Conservation (phyloP, 306 rosid species). For the Vigna hirtella region DNA sequence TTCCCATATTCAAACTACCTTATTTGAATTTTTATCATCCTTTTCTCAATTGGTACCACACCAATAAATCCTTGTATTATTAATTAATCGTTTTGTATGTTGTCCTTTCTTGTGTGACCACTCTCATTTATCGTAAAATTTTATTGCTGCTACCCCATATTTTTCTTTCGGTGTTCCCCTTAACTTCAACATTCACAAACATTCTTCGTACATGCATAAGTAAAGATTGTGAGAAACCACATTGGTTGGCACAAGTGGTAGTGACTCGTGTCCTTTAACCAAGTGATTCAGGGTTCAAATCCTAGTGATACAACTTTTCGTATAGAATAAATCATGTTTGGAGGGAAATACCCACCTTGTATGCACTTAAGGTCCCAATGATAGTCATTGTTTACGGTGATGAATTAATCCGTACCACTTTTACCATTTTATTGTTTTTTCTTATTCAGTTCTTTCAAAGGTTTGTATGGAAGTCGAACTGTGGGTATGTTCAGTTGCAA, state of each 20-base stretch:
- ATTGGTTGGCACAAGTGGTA: too few relatives aligned
- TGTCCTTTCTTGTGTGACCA: background rate
- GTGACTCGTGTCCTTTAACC: too few relatives aligned
- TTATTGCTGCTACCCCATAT: too few relatives aligned
- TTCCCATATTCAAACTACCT: background rate
- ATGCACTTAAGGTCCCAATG: too few relatives aligned
- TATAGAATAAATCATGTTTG: too few relatives aligned
- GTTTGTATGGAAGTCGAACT: background rate
- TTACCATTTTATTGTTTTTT: background rate
- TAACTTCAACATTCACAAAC: background rate
- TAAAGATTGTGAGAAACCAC: background rate
- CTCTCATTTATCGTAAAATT: too few relatives aligned
- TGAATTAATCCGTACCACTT: background rate
- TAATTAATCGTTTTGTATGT: background rate
- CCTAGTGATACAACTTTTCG: too few relatives aligned
- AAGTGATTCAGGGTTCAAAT: too few relatives aligned
- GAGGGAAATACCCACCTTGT: too few relatives aligned
- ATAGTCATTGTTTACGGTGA: too few relatives aligned
- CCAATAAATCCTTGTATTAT: background rate
- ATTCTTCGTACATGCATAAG: background rate
- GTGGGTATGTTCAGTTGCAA: background rate
- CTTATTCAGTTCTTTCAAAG: background rate
- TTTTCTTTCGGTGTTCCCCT: background rate
- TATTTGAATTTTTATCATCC: background rate
- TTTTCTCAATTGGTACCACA: background rate